Evolutionary conservation across 495 filamentous ascomycete species (phyloP).

Genomic region (Chaetomidium leptoderma): DNA sequence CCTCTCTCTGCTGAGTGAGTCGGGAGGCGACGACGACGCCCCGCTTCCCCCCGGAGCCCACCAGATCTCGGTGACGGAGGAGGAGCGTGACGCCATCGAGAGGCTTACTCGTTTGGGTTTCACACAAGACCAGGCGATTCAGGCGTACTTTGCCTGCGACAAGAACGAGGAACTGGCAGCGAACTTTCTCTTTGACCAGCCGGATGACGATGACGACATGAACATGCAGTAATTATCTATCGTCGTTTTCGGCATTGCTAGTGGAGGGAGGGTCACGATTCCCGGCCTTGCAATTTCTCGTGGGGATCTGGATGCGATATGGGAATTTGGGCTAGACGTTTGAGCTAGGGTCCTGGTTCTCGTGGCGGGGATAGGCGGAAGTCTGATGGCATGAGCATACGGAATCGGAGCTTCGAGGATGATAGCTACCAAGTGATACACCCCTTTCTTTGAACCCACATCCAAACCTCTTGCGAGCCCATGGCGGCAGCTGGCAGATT

Average conservation of each 20-base stretch:
- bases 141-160: conserved; percentile 98
- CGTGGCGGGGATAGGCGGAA: not conserved
- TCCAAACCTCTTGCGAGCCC: not conserved
- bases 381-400: not conserved
- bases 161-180: conserved; percentile 98
- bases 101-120: conserved; percentile 88
- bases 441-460: not conserved
- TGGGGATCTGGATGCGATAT: conserved; percentile 9
- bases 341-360: conserved; percentile 5
- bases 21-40: conserved; percentile 65
- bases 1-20: conserved; percentile 79
- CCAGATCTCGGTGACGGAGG: conserved; percentile 85
- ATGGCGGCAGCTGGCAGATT: not conserved
- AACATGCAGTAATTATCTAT: conserved; percentile 27
- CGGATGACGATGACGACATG: conserved; percentile 69
- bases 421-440: not conserved
- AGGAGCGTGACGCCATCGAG: conserved; percentile 95
- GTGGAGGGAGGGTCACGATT: not conserved
- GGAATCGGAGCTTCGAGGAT: not conserved
- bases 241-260: not conserved
- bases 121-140: conserved; percentile 86
- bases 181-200: conserved; percentile 96
- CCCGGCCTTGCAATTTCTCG: not conserved
- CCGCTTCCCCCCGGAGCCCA: conserved; percentile 83
- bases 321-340: conserved; percentile 7